phyloP scores from a whole-genome alignment of 805 yeast genomes.

The Metschnikowia hibisci region DNA sequence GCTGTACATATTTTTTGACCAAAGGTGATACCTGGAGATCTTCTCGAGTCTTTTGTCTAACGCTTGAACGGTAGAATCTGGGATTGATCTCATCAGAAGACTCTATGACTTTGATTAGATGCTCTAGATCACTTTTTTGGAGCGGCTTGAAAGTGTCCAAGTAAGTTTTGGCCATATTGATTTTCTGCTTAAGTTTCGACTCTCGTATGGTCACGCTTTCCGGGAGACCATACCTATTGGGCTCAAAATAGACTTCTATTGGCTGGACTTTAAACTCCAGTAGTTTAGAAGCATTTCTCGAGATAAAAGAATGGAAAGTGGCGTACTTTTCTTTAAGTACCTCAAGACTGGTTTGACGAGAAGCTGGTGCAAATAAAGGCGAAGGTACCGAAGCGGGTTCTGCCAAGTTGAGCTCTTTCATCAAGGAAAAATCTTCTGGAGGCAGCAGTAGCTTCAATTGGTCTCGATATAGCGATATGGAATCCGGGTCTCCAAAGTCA shows the following conservation, averaged over 20 bases:
- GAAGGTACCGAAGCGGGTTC: neutral
- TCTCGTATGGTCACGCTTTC: conserved; percentile 27
- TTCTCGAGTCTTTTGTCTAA: conserved; percentile 20
- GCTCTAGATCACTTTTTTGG: conserved; percentile 12
- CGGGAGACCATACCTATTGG: conserved; percentile 31
- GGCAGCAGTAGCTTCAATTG: conserved; percentile 12
- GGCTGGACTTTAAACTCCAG: conserved; percentile 25
- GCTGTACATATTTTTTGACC: conserved; percentile 19
- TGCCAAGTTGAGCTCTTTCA: conserved; percentile 9
- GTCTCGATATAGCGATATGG: conserved; percentile 16
- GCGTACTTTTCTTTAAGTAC: conserved; percentile 12
- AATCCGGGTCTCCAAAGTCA: conserved; percentile 20
- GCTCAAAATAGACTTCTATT: conserved; percentile 31
- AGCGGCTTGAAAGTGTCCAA: conserved; percentile 23
- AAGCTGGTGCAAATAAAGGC: neutral
- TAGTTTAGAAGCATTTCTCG: conserved; percentile 17
- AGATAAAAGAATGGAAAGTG: conserved; percentile 22
- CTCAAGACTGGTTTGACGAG: neutral
- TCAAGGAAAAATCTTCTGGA: conserved; percentile 7
- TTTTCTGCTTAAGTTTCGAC: conserved; percentile 21
- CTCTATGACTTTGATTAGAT: conserved; percentile 18
- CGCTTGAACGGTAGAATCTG: conserved; percentile 27
- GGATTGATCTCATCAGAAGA: conserved; percentile 18
- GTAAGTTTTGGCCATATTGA: conserved; percentile 23
- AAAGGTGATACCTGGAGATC: conserved; percentile 14